These are phyloP conservation scores for Leccinum ochraceum DNA, from an alignment of 768 basidiomycete genomes.

Conservation along the genomic window DNA sequence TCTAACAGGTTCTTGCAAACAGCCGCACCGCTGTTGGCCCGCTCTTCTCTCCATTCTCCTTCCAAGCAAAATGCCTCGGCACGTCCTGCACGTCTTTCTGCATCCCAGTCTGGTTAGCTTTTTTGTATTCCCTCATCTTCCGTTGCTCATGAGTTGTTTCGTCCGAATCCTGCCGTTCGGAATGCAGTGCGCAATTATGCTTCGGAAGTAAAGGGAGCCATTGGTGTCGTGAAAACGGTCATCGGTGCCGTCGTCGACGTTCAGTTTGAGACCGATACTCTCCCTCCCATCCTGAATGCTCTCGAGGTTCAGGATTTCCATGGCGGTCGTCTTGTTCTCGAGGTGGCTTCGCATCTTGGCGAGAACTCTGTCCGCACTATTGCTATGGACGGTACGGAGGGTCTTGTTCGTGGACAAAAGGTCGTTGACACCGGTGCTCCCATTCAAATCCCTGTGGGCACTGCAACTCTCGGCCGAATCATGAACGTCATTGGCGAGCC, in stretches of 20 bases:
- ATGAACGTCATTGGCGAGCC: constrained; percentile 99
- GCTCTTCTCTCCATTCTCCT: constrained; percentile 47
- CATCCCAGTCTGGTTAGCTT: constrained; percentile 55
- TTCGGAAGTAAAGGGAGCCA: constrained; percentile 74
- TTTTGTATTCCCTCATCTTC: background rate
- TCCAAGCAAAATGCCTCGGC: constrained; percentile 47
- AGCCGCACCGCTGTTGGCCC: constrained; percentile 56
- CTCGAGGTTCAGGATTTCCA: constrained; percentile 95
- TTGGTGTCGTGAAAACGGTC: constrained; percentile 93
- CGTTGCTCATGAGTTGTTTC: constrained; percentile 1
- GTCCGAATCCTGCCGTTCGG: constrained; percentile 3
- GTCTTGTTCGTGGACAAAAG: constrained; percentile 98
- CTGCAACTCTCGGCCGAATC: constrained; percentile 94
- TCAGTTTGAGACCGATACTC: constrained; percentile 87
- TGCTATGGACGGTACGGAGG: constrained; percentile 99
- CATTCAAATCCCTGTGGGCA: constrained; percentile 96
- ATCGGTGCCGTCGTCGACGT: constrained; percentile 99
- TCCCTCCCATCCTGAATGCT: constrained; percentile 98
- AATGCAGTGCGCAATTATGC: constrained; percentile 80
- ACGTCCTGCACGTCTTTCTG: constrained; percentile 50
- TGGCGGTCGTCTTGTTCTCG: constrained; percentile 97
- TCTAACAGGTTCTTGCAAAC: constrained; percentile 82
- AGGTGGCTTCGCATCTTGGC: constrained; percentile 97
- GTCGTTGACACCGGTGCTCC: constrained; percentile 96
- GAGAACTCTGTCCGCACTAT: constrained; percentile 99